phyloP scores from a whole-genome alignment of 2,329 filamentous ascomycete genomes.

The Pseudogymnoascus pannorum region DNA sequence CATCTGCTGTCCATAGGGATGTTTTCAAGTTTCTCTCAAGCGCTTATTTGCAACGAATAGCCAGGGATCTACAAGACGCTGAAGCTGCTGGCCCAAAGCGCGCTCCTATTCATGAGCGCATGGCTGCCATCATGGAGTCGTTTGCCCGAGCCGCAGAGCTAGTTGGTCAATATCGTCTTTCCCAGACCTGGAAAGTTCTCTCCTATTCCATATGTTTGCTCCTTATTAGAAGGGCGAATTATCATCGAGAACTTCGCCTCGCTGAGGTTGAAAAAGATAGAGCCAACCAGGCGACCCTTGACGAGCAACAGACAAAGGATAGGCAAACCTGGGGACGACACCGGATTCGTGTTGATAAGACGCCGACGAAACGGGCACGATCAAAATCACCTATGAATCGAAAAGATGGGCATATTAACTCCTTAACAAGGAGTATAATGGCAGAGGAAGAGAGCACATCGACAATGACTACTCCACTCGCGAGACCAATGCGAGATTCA shows the following conservation, averaged over 20 bases:
- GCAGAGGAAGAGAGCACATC: conserved; percentile 52
- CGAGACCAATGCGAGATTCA: conserved; percentile 39
- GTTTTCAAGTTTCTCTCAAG: conserved; percentile 50
- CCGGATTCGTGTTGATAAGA: conserved; percentile 18
- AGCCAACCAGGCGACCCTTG: conserved; percentile 16
- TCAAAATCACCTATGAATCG: conserved; percentile 11
- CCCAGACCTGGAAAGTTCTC: conserved; percentile 57
- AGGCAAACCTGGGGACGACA: conserved; percentile 1
- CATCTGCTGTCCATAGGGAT: conserved; percentile 42
- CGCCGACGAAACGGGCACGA: conserved; percentile 19
- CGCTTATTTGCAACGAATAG: conserved; percentile 48
- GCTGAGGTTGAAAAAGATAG: conserved; percentile 30
- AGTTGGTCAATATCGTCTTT: conserved; percentile 50
- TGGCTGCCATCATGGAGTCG: conserved; percentile 45
- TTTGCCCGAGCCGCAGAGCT: conserved; percentile 52
- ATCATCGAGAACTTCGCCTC: conserved; percentile 46
- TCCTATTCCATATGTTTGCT: conserved; percentile 49
- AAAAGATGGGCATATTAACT: conserved; percentile 15
- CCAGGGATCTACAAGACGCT: conserved; percentile 4
- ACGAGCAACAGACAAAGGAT: conserved; percentile 12
- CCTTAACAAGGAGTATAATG: conserved; percentile 18
- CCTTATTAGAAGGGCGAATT: conserved; percentile 46
- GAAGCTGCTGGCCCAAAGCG: conserved; percentile 22
- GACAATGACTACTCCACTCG: conserved; percentile 53
- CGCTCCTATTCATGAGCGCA: conserved; percentile 40